Conservation (phyloP, 768 basidiomycete genomes). For the Kwoniella sp. region DNA sequence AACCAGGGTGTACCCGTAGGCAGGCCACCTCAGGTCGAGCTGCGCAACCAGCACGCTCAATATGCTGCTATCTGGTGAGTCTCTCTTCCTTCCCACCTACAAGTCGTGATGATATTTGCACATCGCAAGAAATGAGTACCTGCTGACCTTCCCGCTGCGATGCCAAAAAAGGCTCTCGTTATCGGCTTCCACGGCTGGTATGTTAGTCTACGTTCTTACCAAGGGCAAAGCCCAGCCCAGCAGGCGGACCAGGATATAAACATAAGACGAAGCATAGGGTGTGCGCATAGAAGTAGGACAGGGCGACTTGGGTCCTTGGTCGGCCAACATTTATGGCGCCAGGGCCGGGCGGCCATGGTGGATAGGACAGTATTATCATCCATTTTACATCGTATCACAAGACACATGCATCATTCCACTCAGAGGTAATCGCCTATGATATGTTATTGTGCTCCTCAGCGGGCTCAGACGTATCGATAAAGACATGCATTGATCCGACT, state of each 20-base stretch:
- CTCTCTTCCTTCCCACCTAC: neutral
- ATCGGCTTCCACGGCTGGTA: slow-evolving; percentile 77
- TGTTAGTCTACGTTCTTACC: slow-evolving; percentile 59
- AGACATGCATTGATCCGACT: too few species aligned
- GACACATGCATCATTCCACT: slow-evolving; percentile 23
- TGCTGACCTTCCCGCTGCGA: slow-evolving; percentile 10
- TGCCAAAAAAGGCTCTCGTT: slow-evolving; percentile 97
- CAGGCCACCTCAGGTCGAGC: slow-evolving; percentile 75
- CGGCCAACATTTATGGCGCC: too few species aligned
- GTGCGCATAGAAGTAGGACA: neutral
- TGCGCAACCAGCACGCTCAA: slow-evolving; percentile 90
- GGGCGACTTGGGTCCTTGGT: too few species aligned
- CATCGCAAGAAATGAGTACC: slow-evolving; percentile 7
- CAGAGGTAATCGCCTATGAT: too few species aligned
- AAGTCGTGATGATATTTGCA: too few species aligned
- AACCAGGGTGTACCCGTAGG: slow-evolving; percentile 81
- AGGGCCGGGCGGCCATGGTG: too few species aligned
- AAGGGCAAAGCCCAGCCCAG: slow-evolving; percentile 26
- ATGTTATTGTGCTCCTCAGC: too few species aligned
- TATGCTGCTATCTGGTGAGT: slow-evolving; percentile 92
- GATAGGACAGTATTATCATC: too few species aligned
- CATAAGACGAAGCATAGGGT: neutral
- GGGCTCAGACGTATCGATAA: too few species aligned
- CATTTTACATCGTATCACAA: neutral
- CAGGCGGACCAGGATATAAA: slow-evolving; percentile 14